Evolutionary conservation across 2,329 filamentous ascomycete species (phyloP).

Genomic region (Hortaea werneckii): DNA sequence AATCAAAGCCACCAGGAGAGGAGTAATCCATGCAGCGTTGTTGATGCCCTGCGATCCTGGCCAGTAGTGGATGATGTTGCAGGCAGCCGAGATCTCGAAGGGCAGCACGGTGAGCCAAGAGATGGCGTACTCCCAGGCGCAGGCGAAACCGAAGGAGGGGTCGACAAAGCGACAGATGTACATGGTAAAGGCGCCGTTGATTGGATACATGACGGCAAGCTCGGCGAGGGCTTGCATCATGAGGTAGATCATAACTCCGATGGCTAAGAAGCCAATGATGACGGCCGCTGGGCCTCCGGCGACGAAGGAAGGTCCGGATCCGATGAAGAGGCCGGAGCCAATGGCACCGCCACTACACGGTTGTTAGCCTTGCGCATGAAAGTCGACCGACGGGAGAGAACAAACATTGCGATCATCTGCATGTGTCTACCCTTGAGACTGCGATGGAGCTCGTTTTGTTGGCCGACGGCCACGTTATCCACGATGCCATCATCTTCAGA

Average conservation of each 20-base stretch:
- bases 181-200: slow-evolving; percentile 26
- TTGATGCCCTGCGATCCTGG: slow-evolving; percentile 40
- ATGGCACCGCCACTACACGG: slow-evolving; percentile 28
- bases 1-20: slow-evolving; percentile 63
- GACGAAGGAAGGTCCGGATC: slow-evolving; percentile 22
- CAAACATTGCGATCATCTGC: slow-evolving; percentile 99
- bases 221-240: slow-evolving; percentile 26
- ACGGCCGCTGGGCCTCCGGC: slow-evolving; percentile 25
- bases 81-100: slow-evolving; percentile 25
- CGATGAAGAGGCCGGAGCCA: slow-evolving; percentile 28
- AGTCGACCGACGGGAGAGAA: too few relatives aligned
- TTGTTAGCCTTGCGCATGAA: not conserved
- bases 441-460: too few relatives aligned
- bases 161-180: slow-evolving; percentile 23
- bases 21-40: slow-evolving; percentile 65
- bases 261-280: slow-evolving; percentile 21
- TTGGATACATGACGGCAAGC: slow-evolving; percentile 26
- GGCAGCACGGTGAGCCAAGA: slow-evolving; percentile 26
- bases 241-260: slow-evolving; percentile 25
- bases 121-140: slow-evolving; percentile 27
- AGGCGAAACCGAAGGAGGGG: slow-evolving; percentile 27
- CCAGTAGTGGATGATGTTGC: slow-evolving; percentile 25
- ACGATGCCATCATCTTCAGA: too few relatives aligned
- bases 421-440: slow-evolving; percentile 59
- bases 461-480: too few relatives aligned